A percentile compares a stretch with the other conserved stretches of the same genome.
phyloP scores from a whole-genome alignment of 2,329 filamentous ascomycete genomes.

The Colletotrichum spinosum region DNA sequence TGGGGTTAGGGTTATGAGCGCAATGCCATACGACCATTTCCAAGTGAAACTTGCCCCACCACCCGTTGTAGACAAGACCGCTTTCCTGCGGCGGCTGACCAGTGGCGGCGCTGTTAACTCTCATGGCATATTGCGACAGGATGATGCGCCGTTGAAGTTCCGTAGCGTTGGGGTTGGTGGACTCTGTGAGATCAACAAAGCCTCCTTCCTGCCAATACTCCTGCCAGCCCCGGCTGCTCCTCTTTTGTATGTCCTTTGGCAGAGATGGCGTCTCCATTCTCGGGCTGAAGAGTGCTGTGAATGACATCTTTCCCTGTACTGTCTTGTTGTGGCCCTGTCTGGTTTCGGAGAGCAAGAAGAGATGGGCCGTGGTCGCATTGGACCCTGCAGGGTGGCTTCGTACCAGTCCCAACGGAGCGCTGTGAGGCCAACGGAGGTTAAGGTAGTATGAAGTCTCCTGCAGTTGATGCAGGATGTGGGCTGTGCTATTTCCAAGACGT shows the following conservation, averaged over 20 bases:
- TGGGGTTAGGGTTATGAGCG: slow-evolving; percentile 53
- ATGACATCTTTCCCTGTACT: slow-evolving; percentile 38
- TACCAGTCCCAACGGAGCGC: slow-evolving; percentile 31
- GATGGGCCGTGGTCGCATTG: background rate
- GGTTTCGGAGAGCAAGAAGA: background rate
- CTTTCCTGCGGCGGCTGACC: slow-evolving; percentile 38
- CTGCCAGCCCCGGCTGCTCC: slow-evolving; percentile 46
- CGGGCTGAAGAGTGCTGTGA: slow-evolving; percentile 49
- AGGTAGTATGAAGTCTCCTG: slow-evolving; percentile 51
- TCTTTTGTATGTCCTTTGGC: slow-evolving; percentile 41
- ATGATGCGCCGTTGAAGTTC: slow-evolving; percentile 50
- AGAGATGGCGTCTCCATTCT: slow-evolving; percentile 40
- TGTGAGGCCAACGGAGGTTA: slow-evolving; percentile 48
- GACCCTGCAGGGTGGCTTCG: slow-evolving; percentile 22
- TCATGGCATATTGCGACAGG: slow-evolving; percentile 56
- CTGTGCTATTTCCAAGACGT: slow-evolving; percentile 32
- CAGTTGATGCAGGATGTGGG: slow-evolving; percentile 51
- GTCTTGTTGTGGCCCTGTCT: background rate
- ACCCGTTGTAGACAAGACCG: slow-evolving; percentile 42
- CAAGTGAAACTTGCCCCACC: slow-evolving; percentile 56
- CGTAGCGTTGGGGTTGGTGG: slow-evolving; percentile 48
- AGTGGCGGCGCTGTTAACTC: slow-evolving; percentile 52
- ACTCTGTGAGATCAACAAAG: slow-evolving; percentile 54
- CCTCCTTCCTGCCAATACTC: slow-evolving; percentile 52
- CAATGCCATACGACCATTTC: slow-evolving; percentile 57